These are phyloP conservation scores for Suillus decipiens DNA, from an alignment of 768 basidiomycete species.

Conservation along the genomic window DNA sequence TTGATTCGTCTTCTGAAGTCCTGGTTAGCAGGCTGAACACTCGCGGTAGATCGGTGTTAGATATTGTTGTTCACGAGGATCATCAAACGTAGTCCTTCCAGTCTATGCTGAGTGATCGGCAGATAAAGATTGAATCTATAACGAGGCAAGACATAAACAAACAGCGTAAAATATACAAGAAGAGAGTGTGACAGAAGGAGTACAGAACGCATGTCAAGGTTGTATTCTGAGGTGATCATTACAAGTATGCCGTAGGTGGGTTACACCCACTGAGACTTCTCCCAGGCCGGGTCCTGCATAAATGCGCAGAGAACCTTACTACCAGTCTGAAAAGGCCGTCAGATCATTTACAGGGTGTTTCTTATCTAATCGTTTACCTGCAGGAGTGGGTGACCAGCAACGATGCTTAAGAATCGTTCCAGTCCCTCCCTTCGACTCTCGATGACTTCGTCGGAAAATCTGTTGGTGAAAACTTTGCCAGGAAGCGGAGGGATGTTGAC, in stretches of 20 bases:
- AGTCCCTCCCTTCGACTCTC: conserved; percentile 89
- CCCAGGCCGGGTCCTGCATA: conserved; percentile 93
- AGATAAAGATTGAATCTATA: background rate
- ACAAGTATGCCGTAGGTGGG: conserved; percentile 3
- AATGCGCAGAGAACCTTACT: conserved; percentile 97
- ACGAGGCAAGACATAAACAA: background rate
- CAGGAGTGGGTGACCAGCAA: conserved; percentile 94
- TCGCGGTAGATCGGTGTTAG: conserved; percentile 63
- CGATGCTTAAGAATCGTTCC: conserved; percentile 92
- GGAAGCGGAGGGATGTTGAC: conserved; percentile 98
- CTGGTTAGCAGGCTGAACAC: conserved; percentile 7
- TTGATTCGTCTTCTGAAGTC: background rate
- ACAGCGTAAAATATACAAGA: conserved; percentile 3
- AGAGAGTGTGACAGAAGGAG: background rate
- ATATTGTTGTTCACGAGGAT: conserved; percentile 69
- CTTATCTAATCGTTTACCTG: conserved; percentile 58
- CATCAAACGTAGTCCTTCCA: conserved; percentile 1
- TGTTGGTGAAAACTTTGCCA: conserved; percentile 97
- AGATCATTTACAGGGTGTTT: conserved; percentile 1
- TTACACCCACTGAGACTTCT: conserved; percentile 77
- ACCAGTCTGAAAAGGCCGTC: conserved; percentile 65
- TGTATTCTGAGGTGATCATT: background rate
- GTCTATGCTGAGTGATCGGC: background rate
- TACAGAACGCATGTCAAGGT: background rate
- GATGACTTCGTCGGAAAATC: conserved; percentile 98